Percentiles rank a stretch among this genome's conserved stretches.
Evolutionary conservation across 1,284 basidiomycete genomes (phyloP).

Genomic region (Tilletia indica): DNA sequence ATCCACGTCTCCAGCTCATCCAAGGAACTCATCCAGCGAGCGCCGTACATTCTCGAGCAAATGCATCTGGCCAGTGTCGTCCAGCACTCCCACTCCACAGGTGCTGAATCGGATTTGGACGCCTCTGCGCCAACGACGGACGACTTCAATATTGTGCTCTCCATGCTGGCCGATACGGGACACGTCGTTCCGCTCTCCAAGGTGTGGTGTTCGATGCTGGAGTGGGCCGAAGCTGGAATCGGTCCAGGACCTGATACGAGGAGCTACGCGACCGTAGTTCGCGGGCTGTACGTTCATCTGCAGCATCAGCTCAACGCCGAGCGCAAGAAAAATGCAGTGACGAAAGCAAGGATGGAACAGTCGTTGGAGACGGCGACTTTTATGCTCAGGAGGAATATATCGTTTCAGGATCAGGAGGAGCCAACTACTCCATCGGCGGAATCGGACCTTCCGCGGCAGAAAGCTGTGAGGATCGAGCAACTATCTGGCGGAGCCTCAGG

Average conservation of each 20-base stretch:
- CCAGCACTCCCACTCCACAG: neutral
- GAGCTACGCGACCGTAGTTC: conserved; percentile 19
- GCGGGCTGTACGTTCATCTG: conserved; percentile 1
- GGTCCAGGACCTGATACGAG: neutral
- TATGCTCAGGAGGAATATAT: too few relatives aligned
- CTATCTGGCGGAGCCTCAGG: conserved; percentile 20
- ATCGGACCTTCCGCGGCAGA: too few relatives aligned
- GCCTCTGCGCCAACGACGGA: neutral
- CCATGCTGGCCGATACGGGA: conserved; percentile 33
- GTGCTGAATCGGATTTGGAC: neutral
- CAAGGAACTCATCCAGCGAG: neutral
- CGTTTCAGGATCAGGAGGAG: too few relatives aligned
- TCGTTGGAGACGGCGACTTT: too few relatives aligned
- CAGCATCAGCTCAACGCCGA: neutral
- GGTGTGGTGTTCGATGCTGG: conserved; percentile 38
- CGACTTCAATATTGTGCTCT: conserved; percentile 44
- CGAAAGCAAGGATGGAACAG: too few relatives aligned
- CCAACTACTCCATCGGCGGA: too few relatives aligned
- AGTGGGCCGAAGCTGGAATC: neutral
- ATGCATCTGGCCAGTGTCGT: conserved; percentile 1
- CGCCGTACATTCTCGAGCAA: neutral
- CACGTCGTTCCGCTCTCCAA: conserved; percentile 31
- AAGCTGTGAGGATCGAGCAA: too few relatives aligned
- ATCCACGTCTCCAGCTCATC: neutral
- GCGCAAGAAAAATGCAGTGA: neutral